Percentiles rank a stretch among this genome's conserved stretches.
Conservation (phyloP, 1,139 yeast species). For the Trichomonascaceae sp. region DNA sequence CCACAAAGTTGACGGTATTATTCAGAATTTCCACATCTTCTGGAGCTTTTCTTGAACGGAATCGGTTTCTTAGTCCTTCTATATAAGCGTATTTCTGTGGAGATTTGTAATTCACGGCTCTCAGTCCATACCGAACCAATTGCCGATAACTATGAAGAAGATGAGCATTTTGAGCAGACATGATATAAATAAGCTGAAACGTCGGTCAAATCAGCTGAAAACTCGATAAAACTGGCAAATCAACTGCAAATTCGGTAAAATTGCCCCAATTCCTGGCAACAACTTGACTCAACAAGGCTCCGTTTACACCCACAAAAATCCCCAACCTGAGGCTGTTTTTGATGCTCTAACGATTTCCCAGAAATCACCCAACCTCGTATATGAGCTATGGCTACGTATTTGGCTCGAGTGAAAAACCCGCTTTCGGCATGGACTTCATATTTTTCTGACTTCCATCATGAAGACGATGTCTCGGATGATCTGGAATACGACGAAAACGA, state of each 20-base stretch:
- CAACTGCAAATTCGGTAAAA: too few species aligned
- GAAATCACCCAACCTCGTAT: conserved; percentile 1
- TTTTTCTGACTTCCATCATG: not conserved
- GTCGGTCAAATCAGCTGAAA: too few species aligned
- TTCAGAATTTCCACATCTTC: conserved; percentile 9
- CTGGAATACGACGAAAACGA: conserved; percentile 16
- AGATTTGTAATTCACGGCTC: conserved; percentile 13
- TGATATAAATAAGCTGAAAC: not conserved
- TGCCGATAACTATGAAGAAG: conserved; percentile 8
- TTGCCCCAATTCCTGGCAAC: too few species aligned
- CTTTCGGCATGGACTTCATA: not conserved
- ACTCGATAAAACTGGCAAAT: too few species aligned
- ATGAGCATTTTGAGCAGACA: not conserved
- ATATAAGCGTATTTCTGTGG: conserved; percentile 14
- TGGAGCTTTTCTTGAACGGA: conserved; percentile 2
- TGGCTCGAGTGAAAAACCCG: conserved; percentile 3
- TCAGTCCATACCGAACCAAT: conserved; percentile 16
- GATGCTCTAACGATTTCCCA: not conserved
- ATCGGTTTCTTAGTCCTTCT: conserved; percentile 10
- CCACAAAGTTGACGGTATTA: conserved; percentile 16
- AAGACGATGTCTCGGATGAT: conserved; percentile 2
- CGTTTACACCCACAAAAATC: too few species aligned
- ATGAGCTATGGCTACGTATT: conserved; percentile 2
- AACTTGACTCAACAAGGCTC: too few species aligned
- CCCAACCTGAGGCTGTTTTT: not conserved